Base-by-base conservation (phyloP, 306 rosid genomes). In the Castanea crenata region DNA sequence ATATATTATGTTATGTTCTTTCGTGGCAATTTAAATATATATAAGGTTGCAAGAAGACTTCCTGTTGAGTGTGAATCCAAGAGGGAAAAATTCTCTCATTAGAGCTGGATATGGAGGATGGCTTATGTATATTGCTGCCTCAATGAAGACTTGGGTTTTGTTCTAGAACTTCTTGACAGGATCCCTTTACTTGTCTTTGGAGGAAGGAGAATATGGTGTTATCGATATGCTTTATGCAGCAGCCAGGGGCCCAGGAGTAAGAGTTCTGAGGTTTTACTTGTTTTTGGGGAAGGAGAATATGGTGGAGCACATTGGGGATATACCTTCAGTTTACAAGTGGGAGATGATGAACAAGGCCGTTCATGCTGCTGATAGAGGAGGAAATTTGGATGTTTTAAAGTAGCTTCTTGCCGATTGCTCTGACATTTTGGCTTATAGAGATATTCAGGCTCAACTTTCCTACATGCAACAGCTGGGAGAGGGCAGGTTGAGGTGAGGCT, bases 311-410 rank as follows among this genome's bases (percentile, higher is more conserved):
- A 44, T 81, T 61, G 97, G 94, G 34, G 94, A 89, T 0, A 74
- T 90, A 81, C 97, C 97, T 76, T 79, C 86, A 69, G 92, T 84
- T 77, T 93, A 95, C 62, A 92, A 83, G 74, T 82, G 91, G 93
- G 98, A 95, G 77, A 91, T 95, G 97, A 83, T 86, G 29, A 91
- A 91, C 69, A 84, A 98, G 78, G 96, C 93, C 46, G 90, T 93
- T 76, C 96, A 95, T 86, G 98, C 99, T 64, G 97, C 98, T 52
- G 92, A 97, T 54, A 91, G 99, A 84, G 97, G 98, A 62, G 97
- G 99, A 34, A 93, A 95, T 57, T 79, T 91, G 74, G 82, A 73
- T 84, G 80, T 93, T 78, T 73, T 95, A 81, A 81, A 89, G 86
- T 94, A 89, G 79, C 94, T 93, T 83, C 92, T 95, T 75, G 81